These are phyloP conservation scores for Elsinoe batatas DNA, from an alignment of 2,329 filamentous ascomycete genomes.

Conservation along the genomic window DNA sequence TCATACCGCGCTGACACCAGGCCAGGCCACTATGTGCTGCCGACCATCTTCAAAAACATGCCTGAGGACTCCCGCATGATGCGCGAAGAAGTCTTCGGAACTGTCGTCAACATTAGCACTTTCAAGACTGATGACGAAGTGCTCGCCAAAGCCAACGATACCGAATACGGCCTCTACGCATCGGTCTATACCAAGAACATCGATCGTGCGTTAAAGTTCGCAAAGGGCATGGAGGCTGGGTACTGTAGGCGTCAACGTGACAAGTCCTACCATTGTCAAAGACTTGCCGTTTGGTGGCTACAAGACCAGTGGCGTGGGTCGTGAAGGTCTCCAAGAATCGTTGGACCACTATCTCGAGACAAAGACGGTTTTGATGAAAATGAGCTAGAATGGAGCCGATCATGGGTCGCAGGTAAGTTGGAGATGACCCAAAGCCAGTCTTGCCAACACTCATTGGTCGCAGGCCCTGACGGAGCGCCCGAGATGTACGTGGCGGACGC, in stretches of 20 bases:
- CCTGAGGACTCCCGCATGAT: slow-evolving; percentile 31
- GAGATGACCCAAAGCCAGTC: no score
- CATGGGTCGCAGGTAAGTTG: no score
- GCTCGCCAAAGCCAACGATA: slow-evolving; percentile 29
- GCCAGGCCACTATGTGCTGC: slow-evolving; percentile 35
- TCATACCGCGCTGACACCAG: slow-evolving; percentile 14
- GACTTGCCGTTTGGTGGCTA: slow-evolving; percentile 36
- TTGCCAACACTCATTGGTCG: no score
- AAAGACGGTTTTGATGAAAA: slow-evolving; percentile 14
- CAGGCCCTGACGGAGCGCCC: no score
- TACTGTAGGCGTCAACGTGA: slow-evolving; percentile 33
- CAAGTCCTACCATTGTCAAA: slow-evolving; percentile 24
- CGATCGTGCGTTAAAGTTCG: slow-evolving; percentile 30
- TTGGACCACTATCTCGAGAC: slow-evolving; percentile 13
- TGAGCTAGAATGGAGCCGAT: background rate
- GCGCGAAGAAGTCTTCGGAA: slow-evolving; percentile 31
- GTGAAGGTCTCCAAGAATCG: slow-evolving; percentile 4
- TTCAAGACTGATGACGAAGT: slow-evolving; percentile 30
- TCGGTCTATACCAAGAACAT: slow-evolving; percentile 31
- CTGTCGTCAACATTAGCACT: slow-evolving; percentile 29
- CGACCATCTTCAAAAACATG: slow-evolving; percentile 38
- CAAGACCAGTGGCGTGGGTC: slow-evolving; percentile 20
- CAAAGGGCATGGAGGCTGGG: slow-evolving; percentile 33
- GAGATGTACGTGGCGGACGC: no score
- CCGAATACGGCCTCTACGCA: slow-evolving; percentile 31